phyloP scores from a whole-genome alignment of 2,329 filamentous ascomycete species.

The Neoscytalidium dimidiatum region DNA sequence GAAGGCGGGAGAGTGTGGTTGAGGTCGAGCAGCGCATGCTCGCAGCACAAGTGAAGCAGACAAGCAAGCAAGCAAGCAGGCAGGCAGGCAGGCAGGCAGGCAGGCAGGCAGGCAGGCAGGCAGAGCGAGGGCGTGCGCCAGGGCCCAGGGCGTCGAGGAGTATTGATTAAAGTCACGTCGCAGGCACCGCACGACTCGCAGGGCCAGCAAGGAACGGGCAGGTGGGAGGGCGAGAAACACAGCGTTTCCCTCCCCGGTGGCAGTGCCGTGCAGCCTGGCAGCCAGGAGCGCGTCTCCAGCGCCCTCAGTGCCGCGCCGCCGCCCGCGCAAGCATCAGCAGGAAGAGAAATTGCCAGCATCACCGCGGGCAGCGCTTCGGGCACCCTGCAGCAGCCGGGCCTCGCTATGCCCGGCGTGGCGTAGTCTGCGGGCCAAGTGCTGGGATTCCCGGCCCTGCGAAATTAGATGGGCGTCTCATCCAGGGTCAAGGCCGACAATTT shows the following conservation, averaged over 20 bases:
- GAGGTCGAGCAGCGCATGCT: not conserved
- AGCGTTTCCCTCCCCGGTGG: slow-evolving; percentile 15
- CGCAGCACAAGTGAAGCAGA: not conserved
- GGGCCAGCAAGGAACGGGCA: slow-evolving; percentile 16
- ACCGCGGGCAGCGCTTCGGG: slow-evolving; percentile 12
- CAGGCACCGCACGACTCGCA: slow-evolving; percentile 13
- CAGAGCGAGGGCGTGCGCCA: not conserved
- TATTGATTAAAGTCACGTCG: slow-evolving; percentile 17
- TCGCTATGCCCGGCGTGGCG: not conserved
- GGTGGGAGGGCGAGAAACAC: slow-evolving; percentile 16
- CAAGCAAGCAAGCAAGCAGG: not conserved
- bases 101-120: not conserved
- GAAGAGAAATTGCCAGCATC: slow-evolving; percentile 9
- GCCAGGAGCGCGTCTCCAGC: no score
- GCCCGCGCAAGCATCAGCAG: slow-evolving; percentile 14
- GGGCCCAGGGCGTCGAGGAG: not conserved
- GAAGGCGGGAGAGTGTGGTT: not conserved
- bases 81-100: not conserved
- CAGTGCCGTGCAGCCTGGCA: slow-evolving; percentile 13
- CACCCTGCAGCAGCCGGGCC: slow-evolving; percentile 3
- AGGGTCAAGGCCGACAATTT: slow-evolving; percentile 15
- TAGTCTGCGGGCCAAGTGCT: slow-evolving; percentile 13
- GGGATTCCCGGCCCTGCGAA: slow-evolving; percentile 10
- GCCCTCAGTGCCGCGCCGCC: slow-evolving; percentile 3
- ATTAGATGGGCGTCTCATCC: slow-evolving; percentile 19